Evolutionary conservation across 768 basidiomycete species (phyloP), one percentile per base, ranked within the genome.

Genomic region (Mrakia hoshinonis): DNA sequence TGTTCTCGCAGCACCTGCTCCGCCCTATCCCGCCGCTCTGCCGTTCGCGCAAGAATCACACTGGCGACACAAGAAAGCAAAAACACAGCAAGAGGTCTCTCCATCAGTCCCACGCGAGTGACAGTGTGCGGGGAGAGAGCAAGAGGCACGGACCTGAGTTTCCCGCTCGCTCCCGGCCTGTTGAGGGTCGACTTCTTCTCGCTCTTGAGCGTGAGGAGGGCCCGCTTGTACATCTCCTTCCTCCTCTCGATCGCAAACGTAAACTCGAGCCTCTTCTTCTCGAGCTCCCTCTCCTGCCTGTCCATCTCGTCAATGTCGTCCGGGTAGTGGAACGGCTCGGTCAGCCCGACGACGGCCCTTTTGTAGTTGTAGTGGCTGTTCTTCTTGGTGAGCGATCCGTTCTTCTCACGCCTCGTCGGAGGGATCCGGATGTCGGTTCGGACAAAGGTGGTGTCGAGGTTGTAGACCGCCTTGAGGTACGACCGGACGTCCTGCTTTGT

Each of bases 261-360:
- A 26, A 64, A 46, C 22, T 64, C 39, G 22, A 43, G 22, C 62
- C 29, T 18, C 46, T 73, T 39, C 13, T 67, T 69, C 61, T 75
- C 74, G 39, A 61, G 62, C 22, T 62, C 65, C 18, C 77, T 77
- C 43, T 76, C 75, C 60, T 76, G 75, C 10, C 75, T 76, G 46
- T 74, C 73, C 29, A 81, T 79, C 38, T 78, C 75, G 13, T 75
- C 76, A 36, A 80, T 78, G 74, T 72, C 70, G n/a, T 65, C 31
- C 15, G 93, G 93, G 78, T 92, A 95, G 82, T 94, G 92, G 83
- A 97, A 97, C 1, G 93, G 93, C 74, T 94, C 88, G 31, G 88
- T 86, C 69, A 97, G 84, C 36, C 93, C 93, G 26, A 97, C 91
- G 46, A 95, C 87, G 3, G 92, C 92, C 46, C 91, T 88, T 78